Evolutionary conservation across 768 basidiomycete genomes (phyloP), one percentile per base, ranked within the genome.

Genomic region (Kwoniella sp.): DNA sequence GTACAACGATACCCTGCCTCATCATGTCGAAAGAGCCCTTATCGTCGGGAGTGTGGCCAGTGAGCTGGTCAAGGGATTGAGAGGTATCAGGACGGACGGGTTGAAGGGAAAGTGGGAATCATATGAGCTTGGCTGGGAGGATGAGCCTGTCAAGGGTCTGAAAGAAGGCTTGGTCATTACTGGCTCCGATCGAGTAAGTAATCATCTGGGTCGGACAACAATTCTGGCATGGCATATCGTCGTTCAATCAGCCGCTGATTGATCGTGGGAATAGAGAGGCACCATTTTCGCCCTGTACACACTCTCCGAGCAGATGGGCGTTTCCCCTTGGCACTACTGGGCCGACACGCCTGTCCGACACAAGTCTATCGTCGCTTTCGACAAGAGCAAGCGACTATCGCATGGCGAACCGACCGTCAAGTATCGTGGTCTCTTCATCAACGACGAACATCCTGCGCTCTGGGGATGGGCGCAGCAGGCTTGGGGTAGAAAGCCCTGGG

Each of bases 391-490:
- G 20, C 48, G 80, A 0, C 83, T 83, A 61, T 62, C 79, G 4
- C 88, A 89, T 78, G 88, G 87, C 45, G 73, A 83, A 15, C 88
- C 89, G 1, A 86, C 86, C 3, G 87, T 90, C 63, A 86, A 89
- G 73, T 89, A 87, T 69, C 85, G 89, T 37, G 89, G 86, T 22
- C 85, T 89, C 51, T 80, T 91, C 82, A 79, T 91, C 69, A 91
- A 91, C 73, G 89, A 91, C 69, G 89, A 91, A 75, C 87, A 89
- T 72, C 89, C 89, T 17, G 86, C 86, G 25, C 74, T 90, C 55
- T 86, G 87, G 69, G 87, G 86, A 67, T 91, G 89, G 89, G 89
- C 88, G 17, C 82, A 84, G 69, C 86, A 86, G 67, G 87, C 86
- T 68, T 89, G 87, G 22, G 87, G 88, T 65, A 87, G 86, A 2